A percentile compares a stretch with the other conserved stretches of the same genome.
phyloP scores from a whole-genome alignment of 805 yeast genomes.

The Hanseniaspora pseudoguilliermondii region DNA sequence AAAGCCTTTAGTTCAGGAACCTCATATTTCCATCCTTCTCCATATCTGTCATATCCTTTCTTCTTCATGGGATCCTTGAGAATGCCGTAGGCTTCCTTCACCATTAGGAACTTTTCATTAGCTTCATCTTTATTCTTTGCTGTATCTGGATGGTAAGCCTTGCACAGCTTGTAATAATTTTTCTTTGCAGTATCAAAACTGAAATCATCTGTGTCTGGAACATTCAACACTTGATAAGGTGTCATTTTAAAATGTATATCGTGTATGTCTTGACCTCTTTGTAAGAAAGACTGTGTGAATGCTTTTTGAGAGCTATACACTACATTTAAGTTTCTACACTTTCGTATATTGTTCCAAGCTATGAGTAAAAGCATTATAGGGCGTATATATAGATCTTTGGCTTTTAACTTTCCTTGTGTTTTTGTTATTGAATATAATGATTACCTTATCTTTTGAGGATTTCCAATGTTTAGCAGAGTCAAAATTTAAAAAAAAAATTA shows the following conservation, averaged over 20 bases:
- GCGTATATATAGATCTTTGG: no score
- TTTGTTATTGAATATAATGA: no score
- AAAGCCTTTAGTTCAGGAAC: not conserved
- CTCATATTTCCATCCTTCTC: constrained; percentile 4
- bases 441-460: no score
- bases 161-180: constrained; percentile 3
- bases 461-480: no score
- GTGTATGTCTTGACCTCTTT: not conserved
- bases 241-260: constrained; percentile 1
- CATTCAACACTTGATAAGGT: constrained; percentile 5
- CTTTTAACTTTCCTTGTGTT: no score
- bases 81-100: constrained; percentile 4
- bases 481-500: no score
- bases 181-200: not conserved
- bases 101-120: constrained; percentile 3
- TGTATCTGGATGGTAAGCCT: constrained; percentile 4
- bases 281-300: not conserved
- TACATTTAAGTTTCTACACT: no score
- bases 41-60: not conserved
- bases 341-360: no score
- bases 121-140: not conserved
- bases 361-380: no score
- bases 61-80: not conserved
- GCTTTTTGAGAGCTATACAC: not conserved
- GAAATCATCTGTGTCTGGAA: not conserved